Conservation (phyloP, 2,329 filamentous ascomycete genomes). For the Pseudogymnoascus sp. region DNA sequence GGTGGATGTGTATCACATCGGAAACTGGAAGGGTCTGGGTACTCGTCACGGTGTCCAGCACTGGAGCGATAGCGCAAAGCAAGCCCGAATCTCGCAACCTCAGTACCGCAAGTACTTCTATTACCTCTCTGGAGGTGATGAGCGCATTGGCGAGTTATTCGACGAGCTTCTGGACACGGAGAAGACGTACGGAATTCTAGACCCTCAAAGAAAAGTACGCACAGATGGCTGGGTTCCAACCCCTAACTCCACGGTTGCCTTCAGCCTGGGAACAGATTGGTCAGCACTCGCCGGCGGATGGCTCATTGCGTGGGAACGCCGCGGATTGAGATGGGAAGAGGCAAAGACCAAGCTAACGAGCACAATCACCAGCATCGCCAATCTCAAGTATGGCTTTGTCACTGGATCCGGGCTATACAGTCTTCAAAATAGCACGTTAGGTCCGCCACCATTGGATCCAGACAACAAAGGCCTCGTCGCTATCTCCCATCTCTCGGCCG, state of each 20-base stretch:
- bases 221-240: slow-evolving; percentile 42
- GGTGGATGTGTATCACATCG: slow-evolving; percentile 55
- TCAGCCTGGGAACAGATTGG: slow-evolving; percentile 54
- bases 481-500: slow-evolving; percentile 49
- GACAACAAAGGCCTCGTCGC: slow-evolving; percentile 33
- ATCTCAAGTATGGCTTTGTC: slow-evolving; percentile 51
- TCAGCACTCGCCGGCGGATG: slow-evolving; percentile 48
- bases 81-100: slow-evolving; percentile 52
- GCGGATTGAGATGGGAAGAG: slow-evolving; percentile 46
- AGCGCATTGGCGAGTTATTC: slow-evolving; percentile 20
- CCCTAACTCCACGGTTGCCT: slow-evolving; percentile 36
- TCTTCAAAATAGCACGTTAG: slow-evolving; percentile 40
- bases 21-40: slow-evolving; percentile 51
- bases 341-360: slow-evolving; percentile 43
- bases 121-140: slow-evolving; percentile 16
- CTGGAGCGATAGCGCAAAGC: slow-evolving; percentile 53
- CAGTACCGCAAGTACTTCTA: slow-evolving; percentile 49
- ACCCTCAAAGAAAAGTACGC: slow-evolving; percentile 53
- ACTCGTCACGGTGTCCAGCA: slow-evolving; percentile 58
- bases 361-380: slow-evolving; percentile 44
- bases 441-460: slow-evolving; percentile 45
- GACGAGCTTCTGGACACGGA: slow-evolving; percentile 41
- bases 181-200: slow-evolving; percentile 45
- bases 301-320: slow-evolving; percentile 54
- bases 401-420: slow-evolving; percentile 49